These are phyloP conservation scores for Atractiella rhizophila DNA, from an alignment of 768 basidiomycete species.

Conservation along the genomic window DNA sequence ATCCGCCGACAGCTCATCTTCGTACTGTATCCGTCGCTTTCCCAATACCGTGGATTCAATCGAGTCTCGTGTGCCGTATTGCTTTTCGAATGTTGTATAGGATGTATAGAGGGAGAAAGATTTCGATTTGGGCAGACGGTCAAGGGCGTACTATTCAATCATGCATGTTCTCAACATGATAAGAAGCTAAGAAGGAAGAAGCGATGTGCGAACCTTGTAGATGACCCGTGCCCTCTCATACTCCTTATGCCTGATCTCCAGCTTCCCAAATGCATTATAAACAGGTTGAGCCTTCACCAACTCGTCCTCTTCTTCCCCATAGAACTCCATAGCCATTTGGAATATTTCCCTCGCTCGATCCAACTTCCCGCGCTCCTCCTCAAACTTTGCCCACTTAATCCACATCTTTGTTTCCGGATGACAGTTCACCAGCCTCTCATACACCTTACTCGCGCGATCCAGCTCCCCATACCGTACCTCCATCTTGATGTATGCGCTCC, in stretches of 20 bases:
- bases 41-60: slow-evolving; percentile 85
- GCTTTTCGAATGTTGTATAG: slow-evolving; percentile 95
- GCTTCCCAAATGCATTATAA: slow-evolving; percentile 77
- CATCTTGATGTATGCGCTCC: slow-evolving; percentile 98
- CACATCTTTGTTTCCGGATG: slow-evolving; percentile 39
- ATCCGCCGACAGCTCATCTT: slow-evolving; percentile 78
- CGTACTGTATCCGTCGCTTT: slow-evolving; percentile 94
- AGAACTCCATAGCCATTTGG: slow-evolving; percentile 71
- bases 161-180: not conserved
- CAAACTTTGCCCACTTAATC: slow-evolving; percentile 42
- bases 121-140: slow-evolving; percentile 73
- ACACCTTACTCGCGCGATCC: slow-evolving; percentile 73
- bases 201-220: slow-evolving; percentile 49
- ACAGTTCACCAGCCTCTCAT: slow-evolving; percentile 54
- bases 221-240: slow-evolving; percentile 89
- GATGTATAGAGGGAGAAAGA: slow-evolving; percentile 65
- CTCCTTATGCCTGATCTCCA: slow-evolving; percentile 90
- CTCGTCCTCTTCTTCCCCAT: slow-evolving; percentile 63
- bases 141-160: slow-evolving; percentile 64
- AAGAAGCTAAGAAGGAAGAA: not conserved
- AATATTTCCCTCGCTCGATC: slow-evolving; percentile 66
- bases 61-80: slow-evolving; percentile 65
- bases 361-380: slow-evolving; percentile 32
- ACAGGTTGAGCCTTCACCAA: slow-evolving; percentile 76
- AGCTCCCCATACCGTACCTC: slow-evolving; percentile 78